These are phyloP conservation scores for Coccomyxa subellipsoidea DNA, from an alignment of 163 green algal species.

Conservation along the genomic window DNA sequence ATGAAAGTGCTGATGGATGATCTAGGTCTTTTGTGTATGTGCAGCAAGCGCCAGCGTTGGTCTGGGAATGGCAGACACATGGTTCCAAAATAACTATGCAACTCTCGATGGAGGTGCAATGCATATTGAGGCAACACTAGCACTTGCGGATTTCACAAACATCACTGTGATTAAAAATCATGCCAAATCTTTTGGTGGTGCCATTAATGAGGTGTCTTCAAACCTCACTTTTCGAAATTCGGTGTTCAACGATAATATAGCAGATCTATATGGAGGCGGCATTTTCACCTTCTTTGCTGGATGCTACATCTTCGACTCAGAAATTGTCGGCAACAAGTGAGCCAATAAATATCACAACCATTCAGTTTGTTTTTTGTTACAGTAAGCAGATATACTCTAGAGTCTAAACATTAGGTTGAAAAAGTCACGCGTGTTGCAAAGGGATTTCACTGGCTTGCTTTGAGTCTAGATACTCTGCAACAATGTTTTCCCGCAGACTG, in stretches of 20 bases:
- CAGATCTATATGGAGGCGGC: neutral
- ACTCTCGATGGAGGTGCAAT: neutral
- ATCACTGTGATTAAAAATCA: neutral
- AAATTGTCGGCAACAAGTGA: neutral
- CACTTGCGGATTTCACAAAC: neutral
- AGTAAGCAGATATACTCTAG: too few relatives aligned
- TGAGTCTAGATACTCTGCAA: too few relatives aligned
- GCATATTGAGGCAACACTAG: neutral
- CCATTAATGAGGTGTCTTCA: neutral
- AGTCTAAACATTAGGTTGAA: too few relatives aligned
- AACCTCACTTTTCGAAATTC: neutral
- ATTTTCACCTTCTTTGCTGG: neutral
- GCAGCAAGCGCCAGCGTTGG: neutral
- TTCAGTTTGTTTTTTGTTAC: too few relatives aligned
- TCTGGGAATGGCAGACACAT: neutral
- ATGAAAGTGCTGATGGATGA: too few relatives aligned
- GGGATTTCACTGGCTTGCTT: too few relatives aligned
- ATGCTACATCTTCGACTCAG: neutral
- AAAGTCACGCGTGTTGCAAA: too few relatives aligned
- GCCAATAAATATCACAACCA: neutral
- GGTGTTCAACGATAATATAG: neutral
- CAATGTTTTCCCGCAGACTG: too few relatives aligned
- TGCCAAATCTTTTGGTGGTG: constrained; percentile 4
- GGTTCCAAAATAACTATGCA: neutral
- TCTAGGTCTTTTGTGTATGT: neutral